Conservation (phyloP, 768 basidiomycete genomes). For the Naganishia vaughanmartiniae region DNA sequence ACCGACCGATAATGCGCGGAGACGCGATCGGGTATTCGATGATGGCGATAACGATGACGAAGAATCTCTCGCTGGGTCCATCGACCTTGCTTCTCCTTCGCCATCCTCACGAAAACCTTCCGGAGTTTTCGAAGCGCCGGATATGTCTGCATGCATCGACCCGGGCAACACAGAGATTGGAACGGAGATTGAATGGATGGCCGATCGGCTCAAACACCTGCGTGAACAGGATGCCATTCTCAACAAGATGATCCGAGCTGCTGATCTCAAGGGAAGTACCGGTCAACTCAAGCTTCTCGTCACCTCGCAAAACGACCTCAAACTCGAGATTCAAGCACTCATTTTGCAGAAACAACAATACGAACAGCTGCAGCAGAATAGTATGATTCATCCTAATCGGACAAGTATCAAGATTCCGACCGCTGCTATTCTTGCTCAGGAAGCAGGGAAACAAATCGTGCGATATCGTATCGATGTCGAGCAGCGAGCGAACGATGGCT, state of each 20-base stretch:
- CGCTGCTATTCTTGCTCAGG: constrained; percentile 70
- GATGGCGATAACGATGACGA: constrained; percentile 23
- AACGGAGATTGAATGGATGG: constrained; percentile 76
- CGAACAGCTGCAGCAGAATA: constrained; percentile 89
- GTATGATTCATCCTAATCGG: constrained; percentile 75
- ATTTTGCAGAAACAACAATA: constrained; percentile 89
- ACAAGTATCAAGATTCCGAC: constrained; percentile 82
- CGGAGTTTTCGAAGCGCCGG: background rate
- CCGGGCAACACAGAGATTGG: constrained; percentile 68
- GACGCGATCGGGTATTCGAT: constrained; percentile 30
- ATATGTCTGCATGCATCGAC: background rate
- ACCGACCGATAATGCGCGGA: constrained; percentile 2
- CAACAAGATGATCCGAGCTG: constrained; percentile 84
- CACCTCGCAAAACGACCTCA: constrained; percentile 77
- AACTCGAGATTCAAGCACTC: constrained; percentile 75
- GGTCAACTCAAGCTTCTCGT: constrained; percentile 78
- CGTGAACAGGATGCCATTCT: constrained; percentile 79
- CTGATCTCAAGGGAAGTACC: constrained; percentile 85
- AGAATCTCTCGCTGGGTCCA: constrained; percentile 6
- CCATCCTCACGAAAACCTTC: constrained; percentile 10
- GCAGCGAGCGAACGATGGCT: constrained; percentile 75
- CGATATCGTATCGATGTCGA: constrained; percentile 89
- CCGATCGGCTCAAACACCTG: constrained; percentile 70
- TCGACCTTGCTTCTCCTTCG: constrained; percentile 8
- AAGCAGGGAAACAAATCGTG: constrained; percentile 79